Conservation (phyloP, 2,329 filamentous ascomycete species). For the Stachybotrys echinatus region DNA sequence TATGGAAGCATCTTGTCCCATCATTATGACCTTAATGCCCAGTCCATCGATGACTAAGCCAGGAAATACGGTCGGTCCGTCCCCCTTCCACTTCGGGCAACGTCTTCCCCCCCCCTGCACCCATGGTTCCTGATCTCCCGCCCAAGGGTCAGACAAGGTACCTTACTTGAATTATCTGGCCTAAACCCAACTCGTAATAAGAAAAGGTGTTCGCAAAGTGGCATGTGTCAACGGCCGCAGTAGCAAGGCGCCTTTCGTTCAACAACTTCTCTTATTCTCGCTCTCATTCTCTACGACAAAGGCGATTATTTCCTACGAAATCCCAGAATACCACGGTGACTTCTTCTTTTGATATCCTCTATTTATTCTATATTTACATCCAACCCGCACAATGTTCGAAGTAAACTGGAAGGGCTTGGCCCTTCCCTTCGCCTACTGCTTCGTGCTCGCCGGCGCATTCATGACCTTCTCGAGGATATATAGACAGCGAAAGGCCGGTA, state of each 20-base stretch:
- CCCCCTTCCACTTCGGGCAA: background rate
- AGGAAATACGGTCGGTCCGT: background rate
- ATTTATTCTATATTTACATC: too few species aligned
- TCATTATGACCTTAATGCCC: too few species aligned
- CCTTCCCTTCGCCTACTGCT: conserved; percentile 84
- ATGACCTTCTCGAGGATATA: conserved; percentile 91
- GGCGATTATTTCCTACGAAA: too few species aligned
- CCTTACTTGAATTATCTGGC: background rate
- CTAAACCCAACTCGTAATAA: background rate
- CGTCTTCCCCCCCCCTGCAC: too few species aligned
- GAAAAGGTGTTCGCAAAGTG: background rate
- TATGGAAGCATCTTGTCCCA: too few species aligned
- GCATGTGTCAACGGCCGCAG: background rate
- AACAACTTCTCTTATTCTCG: too few species aligned
- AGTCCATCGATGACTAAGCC: too few species aligned
- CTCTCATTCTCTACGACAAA: too few species aligned
- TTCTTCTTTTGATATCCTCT: too few species aligned
- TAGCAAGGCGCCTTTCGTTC: too few species aligned
- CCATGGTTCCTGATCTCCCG: background rate
- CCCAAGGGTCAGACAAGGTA: background rate
- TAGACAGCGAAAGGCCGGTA: conserved; percentile 83
- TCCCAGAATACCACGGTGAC: too few species aligned
- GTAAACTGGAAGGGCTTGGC: conserved; percentile 79
- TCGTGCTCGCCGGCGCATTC: conserved; percentile 80
- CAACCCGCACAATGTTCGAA: conserved; percentile 40